Conservation (phyloP, 345 rosid genomes). For the Salix suchowensis region DNA sequence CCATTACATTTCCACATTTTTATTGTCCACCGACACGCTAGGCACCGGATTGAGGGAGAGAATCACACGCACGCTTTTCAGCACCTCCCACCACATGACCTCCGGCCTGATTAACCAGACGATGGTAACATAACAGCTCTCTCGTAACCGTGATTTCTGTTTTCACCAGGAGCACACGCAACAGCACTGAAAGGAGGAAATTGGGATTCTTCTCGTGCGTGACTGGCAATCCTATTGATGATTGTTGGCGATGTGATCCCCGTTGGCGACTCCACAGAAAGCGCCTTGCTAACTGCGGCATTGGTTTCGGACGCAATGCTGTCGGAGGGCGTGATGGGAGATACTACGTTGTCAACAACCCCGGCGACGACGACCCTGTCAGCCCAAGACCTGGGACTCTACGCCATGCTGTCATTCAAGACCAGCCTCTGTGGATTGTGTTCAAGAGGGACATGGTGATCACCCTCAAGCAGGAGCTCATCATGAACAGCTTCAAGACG, state of each 20-base stretch:
- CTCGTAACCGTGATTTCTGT: not conserved
- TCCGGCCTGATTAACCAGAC: not conserved
- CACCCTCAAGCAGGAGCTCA: conserved; percentile 24
- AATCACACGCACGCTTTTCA: conserved; percentile 10
- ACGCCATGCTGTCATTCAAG: conserved; percentile 28
- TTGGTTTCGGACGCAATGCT: conserved; percentile 30
- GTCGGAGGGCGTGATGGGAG: conserved; percentile 25
- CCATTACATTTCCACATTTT: conserved; percentile 12
- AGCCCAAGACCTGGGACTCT: conserved; percentile 26
- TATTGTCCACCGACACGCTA: conserved; percentile 30
- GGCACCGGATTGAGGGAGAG: conserved; percentile 4
- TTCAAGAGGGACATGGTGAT: conserved; percentile 32
- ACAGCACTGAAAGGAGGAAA: conserved; percentile 54
- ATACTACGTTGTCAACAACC: conserved; percentile 22
- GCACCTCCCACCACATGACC: conserved; percentile 35
- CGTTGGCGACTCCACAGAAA: conserved; percentile 20
- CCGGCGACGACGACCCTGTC: conserved; percentile 19
- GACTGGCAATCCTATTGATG: conserved; percentile 27
- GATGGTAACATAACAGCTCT: not conserved
- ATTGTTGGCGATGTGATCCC: conserved; percentile 28
- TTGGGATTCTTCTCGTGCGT: conserved; percentile 23
- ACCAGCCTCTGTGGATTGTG: conserved; percentile 27
- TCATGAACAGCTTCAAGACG: conserved; percentile 31
- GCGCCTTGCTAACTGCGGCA: conserved; percentile 20
- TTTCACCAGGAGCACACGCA: conserved; percentile 55